Base-by-base conservation (phyloP, 2,329 filamentous ascomycete species). In the Scytalidium lignicola region DNA sequence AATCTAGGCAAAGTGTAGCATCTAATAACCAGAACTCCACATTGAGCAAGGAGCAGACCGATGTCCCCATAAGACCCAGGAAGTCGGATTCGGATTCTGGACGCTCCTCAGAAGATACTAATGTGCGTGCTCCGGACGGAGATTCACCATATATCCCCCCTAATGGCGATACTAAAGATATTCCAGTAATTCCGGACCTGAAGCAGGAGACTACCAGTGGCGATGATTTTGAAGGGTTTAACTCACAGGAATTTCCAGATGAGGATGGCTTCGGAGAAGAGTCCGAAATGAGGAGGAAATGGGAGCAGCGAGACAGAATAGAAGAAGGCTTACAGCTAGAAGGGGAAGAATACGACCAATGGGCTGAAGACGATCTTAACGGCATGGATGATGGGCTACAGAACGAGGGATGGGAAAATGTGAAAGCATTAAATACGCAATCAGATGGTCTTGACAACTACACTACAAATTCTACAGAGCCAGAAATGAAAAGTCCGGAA, bases 201-300 rank as follows among this genome's bases (percentile, higher is more conserved):
- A 80, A 70, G 67, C 75, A 64, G 73, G 74, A 66, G 72, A 73
- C 58, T 62, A 74, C 65, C 60, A 75, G 62, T 61, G 55, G 67
- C 51, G 67, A 77, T 57, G 75, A 78, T 45, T 75, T 72, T 67
- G 69, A 73, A 62, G 66, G 73, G 58, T 79, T 79, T 61, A 79
- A 58, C 18, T 47, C 53, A 17, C 58, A 60, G 46, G 63, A 62
- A 26, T 60, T 59, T 50, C 54, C 52, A 10, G 65, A 74, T 28
- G 71, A 74, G 42, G 64, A 67, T 26, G 70, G 74, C 29, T 76
- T 76, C 58, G 84, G 84, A 37, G 82, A 87, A 60, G 84, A 88
- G 62, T 78, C 76, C 54, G 70, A 81, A 43, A 82, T 83, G 59
- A 79, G 80, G 67, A 74, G 76, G 79, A 26, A 5, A 26, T 26